Evolutionary conservation across 495 filamentous ascomycete genomes (phyloP), one percentile per base, ranked within the genome.

Genomic region (Podospora pseudoanserina): DNA sequence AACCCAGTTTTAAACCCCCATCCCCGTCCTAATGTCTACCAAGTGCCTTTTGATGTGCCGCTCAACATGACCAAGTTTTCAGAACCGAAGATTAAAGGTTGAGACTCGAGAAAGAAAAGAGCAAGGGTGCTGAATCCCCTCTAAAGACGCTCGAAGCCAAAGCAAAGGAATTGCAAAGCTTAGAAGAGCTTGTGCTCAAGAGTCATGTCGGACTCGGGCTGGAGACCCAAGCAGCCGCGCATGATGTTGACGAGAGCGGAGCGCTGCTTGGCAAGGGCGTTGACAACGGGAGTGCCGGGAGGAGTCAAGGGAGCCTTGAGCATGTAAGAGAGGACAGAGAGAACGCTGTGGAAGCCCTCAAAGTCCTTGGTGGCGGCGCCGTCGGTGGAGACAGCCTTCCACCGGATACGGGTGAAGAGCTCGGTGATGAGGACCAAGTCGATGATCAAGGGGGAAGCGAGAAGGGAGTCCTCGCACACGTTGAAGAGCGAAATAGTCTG

Each of bases 191-290:
- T 99, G 84, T 99, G 95, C 87, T 99, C 95, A 55, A 99, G 87
- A 62, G 94, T 97, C 96, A 99, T 98, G 79, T 99, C 95, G 62
- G 90, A 95, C 87, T 99, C 95, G 26, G 96, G 95, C 86, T 96
- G 92, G 68, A 99, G 86, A 74, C 95, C 95, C 76, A 99, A 90
- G 74, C 96, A 98, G 63, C 96, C 96, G 74, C 94, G 93, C 89
- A 99, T 96, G 82, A 99, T 97, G 86, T 99, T 99, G 78, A 91
- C 92, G 79, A 99, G 80, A 26, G 94, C 94, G 70, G 86, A 89
- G 70, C 95, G 92, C 86, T 99, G 95, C 89, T 99, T 99, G 76
- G 90, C 91, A 69, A 99, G 86, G 56, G 95, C 87, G 77, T 99
- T 99, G 81, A 99, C 87, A 63, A 99, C 96, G 15, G 95, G 95